A percentile compares a stretch with the other conserved stretches of the same genome.
Evolutionary conservation across 352 stramenopile genomes (phyloP).

Genomic region (Pythium dissimile): DNA sequence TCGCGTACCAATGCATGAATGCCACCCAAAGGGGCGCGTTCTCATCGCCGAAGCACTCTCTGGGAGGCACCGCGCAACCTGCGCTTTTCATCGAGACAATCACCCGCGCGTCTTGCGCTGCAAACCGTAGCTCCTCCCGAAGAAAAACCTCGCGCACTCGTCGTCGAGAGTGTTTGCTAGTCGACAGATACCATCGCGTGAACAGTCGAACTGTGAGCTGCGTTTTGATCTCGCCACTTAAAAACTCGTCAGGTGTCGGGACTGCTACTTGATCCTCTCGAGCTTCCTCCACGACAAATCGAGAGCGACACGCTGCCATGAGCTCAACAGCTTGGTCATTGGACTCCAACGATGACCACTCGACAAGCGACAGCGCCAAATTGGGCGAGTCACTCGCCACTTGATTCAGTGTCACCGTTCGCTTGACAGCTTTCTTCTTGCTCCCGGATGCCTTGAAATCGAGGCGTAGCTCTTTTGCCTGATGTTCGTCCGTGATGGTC

Average conservation of each 20-base stretch:
- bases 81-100: slow-evolving; percentile 32
- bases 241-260: slow-evolving; percentile 43
- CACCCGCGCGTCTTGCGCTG: slow-evolving; percentile 36
- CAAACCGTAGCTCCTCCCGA: slow-evolving; percentile 52
- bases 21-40: slow-evolving; percentile 33
- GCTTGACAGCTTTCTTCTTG: background rate
- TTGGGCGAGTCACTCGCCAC: background rate
- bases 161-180: slow-evolving; percentile 31
- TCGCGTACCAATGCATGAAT: slow-evolving; percentile 59
- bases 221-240: slow-evolving; percentile 36
- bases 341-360: slow-evolving; percentile 40
- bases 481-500: slow-evolving; percentile 3
- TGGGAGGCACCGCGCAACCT: slow-evolving; percentile 26
- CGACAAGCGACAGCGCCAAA: slow-evolving; percentile 18
- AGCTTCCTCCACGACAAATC: slow-evolving; percentile 35
- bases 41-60: slow-evolving; percentile 22
- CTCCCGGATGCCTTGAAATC: slow-evolving; percentile 16
- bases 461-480: slow-evolving; percentile 4
- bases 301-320: slow-evolving; percentile 53
- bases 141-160: slow-evolving; percentile 54
- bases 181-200: slow-evolving; percentile 52
- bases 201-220: slow-evolving; percentile 48
- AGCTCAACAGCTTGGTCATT: slow-evolving; percentile 46
- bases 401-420: background rate
- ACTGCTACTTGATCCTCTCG: slow-evolving; percentile 33